Evolutionary conservation across 371 early-diverging fungal genomes (phyloP), one percentile per base, ranked within the genome.

Genomic region (Mortierella sp.): DNA sequence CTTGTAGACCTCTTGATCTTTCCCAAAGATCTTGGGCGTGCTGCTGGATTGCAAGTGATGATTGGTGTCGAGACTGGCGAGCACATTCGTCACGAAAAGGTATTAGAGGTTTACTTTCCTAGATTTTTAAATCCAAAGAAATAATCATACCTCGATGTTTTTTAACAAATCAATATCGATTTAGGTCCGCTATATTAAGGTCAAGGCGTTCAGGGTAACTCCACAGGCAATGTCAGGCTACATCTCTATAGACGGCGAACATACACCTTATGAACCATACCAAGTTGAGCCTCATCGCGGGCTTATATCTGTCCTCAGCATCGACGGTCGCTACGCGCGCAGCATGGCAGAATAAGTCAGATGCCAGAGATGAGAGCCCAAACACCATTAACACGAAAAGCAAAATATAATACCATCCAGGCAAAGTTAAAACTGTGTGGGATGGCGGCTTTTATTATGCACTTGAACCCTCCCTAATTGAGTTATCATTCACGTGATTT

Each of bases 211-310:
- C 70, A 79, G 89, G 21, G 59, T 89, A 19, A 81, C 73, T 7
- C 89, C 89, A 0, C 64, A 81, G 14, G 53, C 68, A 19, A 55
- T 76, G 15, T 67, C 65, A 17, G 82, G 82, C 0, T 88, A 81
- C 53, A 80, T 89, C 5, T 82, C 88, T 3, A 84, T 89, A 49
- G 89, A 89, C 68, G 89, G 89, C 15, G 89, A 89, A 32, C 87
- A 84, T 56, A 84, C 85, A 24, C 85, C 86, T 7, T 75, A 78
- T 21, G 81, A 82, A 28, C 84, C 87, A 3, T 86, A 87, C 58
- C 89, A 89, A 56, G 86, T 87, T 7, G 84, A 89, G 54, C 87
- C 86, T 9, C 87, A 87, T 66, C 83, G 82, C 44, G 72, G 80
- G n/a, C 64, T 87, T 21, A 81, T 79, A 15, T 81, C 78, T 47